Evolutionary conservation across 1,284 basidiomycete genomes (phyloP).

Genomic region (Amylostereum chailletii): DNA sequence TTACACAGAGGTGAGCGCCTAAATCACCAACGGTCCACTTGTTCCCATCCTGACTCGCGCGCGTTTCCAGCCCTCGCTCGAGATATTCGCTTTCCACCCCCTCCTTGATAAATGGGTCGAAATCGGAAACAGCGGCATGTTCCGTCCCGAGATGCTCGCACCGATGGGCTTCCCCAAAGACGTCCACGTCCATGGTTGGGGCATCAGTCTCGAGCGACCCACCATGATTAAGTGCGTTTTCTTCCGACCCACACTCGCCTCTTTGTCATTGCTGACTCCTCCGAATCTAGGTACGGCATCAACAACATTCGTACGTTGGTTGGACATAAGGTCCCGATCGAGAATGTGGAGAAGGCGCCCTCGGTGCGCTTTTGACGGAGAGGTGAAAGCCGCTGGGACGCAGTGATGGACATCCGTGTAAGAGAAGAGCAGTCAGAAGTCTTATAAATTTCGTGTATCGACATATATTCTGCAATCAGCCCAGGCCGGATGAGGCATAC

Average conservation of each 20-base stretch:
- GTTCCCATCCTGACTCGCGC: slow-evolving; percentile 1
- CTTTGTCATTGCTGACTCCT: slow-evolving; percentile 7
- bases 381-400: not conserved
- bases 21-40: slow-evolving; percentile 2
- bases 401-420: not conserved
- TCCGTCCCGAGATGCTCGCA: slow-evolving; percentile 98
- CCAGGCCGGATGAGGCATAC: no score
- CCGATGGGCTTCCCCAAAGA: slow-evolving; percentile 99
- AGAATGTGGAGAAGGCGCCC: slow-evolving; percentile 80
- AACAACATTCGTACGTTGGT: slow-evolving; percentile 96
- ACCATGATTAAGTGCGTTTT: slow-evolving; percentile 91
- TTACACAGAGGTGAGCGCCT: slow-evolving; percentile 75
- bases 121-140: slow-evolving; percentile 94
- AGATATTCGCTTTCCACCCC: slow-evolving; percentile 98
- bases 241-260: not conserved
- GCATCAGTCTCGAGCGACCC: slow-evolving; percentile 91
- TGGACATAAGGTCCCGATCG: slow-evolving; percentile 93
- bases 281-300: slow-evolving; percentile 60
- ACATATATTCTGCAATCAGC: not conserved
- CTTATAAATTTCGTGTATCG: not conserved
- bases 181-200: slow-evolving; percentile 97
- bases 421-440: not conserved
- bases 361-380: slow-evolving; percentile 74
- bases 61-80: slow-evolving; percentile 77
- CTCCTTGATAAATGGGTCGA: slow-evolving; percentile 96